phyloP scores from a whole-genome alignment of 805 yeast genomes.

The Metschnikowia noctiluminum region DNA sequence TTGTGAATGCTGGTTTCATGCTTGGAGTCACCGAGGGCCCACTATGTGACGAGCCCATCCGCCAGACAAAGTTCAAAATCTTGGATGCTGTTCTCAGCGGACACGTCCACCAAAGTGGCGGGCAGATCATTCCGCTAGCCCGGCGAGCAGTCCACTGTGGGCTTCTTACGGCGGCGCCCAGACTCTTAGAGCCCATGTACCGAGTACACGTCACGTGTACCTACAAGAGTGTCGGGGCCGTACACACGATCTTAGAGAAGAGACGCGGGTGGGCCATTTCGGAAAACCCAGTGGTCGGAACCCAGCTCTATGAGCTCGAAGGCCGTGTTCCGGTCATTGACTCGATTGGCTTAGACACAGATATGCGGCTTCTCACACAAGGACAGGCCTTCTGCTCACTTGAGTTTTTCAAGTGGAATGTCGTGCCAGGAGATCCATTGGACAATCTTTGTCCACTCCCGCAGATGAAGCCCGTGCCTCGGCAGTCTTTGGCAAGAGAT shows the following conservation, averaged over 20 bases:
- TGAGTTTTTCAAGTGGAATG: slow-evolving; percentile 67
- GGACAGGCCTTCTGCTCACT: slow-evolving; percentile 74
- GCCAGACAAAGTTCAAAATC: slow-evolving; percentile 67
- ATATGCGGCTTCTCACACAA: slow-evolving; percentile 68
- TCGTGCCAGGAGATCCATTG: slow-evolving; percentile 89
- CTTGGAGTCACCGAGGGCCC: slow-evolving; percentile 91
- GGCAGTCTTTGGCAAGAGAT: slow-evolving; percentile 74
- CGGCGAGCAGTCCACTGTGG: slow-evolving; percentile 84
- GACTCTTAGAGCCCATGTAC: slow-evolving; percentile 79
- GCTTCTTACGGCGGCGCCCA: slow-evolving; percentile 71
- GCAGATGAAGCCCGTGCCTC: slow-evolving; percentile 71
- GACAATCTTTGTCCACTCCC: slow-evolving; percentile 64
- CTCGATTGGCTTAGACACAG: slow-evolving; percentile 85
- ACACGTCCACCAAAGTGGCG: slow-evolving; percentile 48
- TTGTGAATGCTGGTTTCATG: slow-evolving; percentile 72
- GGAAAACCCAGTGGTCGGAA: slow-evolving; percentile 62
- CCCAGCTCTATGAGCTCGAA: slow-evolving; percentile 58
- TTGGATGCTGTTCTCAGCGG: slow-evolving; percentile 55
- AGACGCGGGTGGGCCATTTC: slow-evolving; percentile 63
- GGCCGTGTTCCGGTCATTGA: slow-evolving; percentile 86
- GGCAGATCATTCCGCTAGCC: slow-evolving; percentile 78
- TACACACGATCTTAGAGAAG: slow-evolving; percentile 47
- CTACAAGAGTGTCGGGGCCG: slow-evolving; percentile 43
- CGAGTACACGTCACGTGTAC: slow-evolving; percentile 56
- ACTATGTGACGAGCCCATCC: slow-evolving; percentile 77